Conservation (phyloP, 371 early-diverging fungal genomes). For the Lichtheimia ramosa region DNA sequence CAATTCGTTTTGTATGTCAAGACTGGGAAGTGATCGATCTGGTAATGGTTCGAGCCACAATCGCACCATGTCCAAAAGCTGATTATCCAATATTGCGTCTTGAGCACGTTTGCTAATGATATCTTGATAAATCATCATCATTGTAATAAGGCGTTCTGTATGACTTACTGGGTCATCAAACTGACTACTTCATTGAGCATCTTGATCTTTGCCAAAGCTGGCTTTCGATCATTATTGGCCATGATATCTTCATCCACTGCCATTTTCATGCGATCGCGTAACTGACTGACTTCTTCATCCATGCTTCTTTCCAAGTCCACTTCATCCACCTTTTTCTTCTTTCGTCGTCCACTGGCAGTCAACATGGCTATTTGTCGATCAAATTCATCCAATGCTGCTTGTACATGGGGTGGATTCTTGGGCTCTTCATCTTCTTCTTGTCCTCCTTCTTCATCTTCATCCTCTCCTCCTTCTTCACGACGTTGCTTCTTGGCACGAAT, state of each 20-base stretch:
- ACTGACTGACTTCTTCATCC: conserved; percentile 64
- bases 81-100: conserved; percentile 82
- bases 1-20: conserved; percentile 89
- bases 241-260: conserved; percentile 81
- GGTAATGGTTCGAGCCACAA: conserved; percentile 97
- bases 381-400: conserved; percentile 57
- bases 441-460: conserved; percentile 30
- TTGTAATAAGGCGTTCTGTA: no score
- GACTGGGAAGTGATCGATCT: conserved; percentile 92
- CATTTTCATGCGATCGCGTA: conserved; percentile 80
- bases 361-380: conserved; percentile 64
- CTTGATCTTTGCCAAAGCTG: conserved; percentile 84
- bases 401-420: not conserved
- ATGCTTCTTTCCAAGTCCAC: conserved; percentile 55
- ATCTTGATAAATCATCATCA: not conserved
- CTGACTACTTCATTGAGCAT: conserved; percentile 72
- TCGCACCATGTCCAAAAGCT: conserved; percentile 84
- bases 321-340: conserved; percentile 69
- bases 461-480: conserved; percentile 7
- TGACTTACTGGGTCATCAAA: conserved; percentile 72
- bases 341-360: conserved; percentile 59
- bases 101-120: conserved; percentile 54
- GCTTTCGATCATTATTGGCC: conserved; percentile 69
- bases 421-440: conserved; percentile 14
- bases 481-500: conserved; percentile 25